Percentiles rank a stretch among this genome's conserved stretches.
Evolutionary conservation across 2,329 filamentous ascomycete genomes (phyloP).

Genomic region (Exophiala calicioides): DNA sequence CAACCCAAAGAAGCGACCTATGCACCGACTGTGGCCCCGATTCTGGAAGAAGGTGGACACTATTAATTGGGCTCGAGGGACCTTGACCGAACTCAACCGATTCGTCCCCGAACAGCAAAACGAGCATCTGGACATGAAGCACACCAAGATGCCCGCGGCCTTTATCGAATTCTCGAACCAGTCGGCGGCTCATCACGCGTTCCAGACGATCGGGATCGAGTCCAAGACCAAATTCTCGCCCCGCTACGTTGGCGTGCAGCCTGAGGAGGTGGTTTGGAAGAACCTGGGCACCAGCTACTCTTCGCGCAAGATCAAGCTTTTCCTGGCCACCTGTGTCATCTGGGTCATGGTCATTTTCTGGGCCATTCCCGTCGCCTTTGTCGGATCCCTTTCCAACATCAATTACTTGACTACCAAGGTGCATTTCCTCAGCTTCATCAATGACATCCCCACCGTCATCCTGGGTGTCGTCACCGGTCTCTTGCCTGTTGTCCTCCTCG

Average conservation of each 20-base stretch:
- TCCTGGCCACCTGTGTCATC: constrained; percentile 69
- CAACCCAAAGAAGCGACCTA: constrained; percentile 67
- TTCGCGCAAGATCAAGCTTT: constrained; percentile 61
- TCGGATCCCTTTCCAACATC: constrained; percentile 87
- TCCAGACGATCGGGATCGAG: constrained; percentile 53
- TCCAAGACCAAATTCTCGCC: constrained; percentile 80
- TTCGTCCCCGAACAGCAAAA: constrained; percentile 67
- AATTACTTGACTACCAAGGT: constrained; percentile 57
- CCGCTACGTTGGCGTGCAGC: constrained; percentile 80
- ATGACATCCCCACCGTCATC: constrained; percentile 67
- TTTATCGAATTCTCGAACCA: constrained; percentile 89
- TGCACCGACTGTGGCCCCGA: constrained; percentile 67
- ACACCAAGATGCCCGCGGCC: constrained; percentile 69
- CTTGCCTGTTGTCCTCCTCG: constrained; percentile 74
- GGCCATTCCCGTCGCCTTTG: constrained; percentile 71
- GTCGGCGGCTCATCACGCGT: constrained; percentile 79
- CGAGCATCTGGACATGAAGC: constrained; percentile 64
- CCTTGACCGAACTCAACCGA: constrained; percentile 71
- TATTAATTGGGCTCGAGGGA: constrained; percentile 69
- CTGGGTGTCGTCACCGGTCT: constrained; percentile 82
- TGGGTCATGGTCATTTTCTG: constrained; percentile 83
- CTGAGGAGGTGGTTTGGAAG: constrained; percentile 84
- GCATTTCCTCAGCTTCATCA: constrained; percentile 72
- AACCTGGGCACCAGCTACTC: constrained; percentile 72
- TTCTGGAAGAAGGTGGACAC: constrained; percentile 56